Base-by-base conservation (phyloP, 1,284 basidiomycete genomes). In the Macrocybe sp. region DNA sequence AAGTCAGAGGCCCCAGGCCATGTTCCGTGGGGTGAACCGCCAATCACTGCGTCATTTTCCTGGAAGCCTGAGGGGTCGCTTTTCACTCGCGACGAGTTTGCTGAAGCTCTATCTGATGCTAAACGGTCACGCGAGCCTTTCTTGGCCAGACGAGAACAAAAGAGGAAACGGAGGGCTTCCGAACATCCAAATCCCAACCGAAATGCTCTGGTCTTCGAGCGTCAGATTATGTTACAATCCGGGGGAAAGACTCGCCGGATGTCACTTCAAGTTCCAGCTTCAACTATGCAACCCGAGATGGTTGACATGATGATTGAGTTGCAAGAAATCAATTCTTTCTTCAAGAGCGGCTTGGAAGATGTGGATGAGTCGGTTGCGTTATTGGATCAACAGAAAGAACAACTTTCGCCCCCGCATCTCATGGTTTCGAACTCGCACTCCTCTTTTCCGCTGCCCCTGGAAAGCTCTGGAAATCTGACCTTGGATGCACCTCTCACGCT, bases 1-100 rank as follows among this genome's bases (percentile, higher is more conserved):
- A 22, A 22, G 22, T 22, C 22, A 22, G 22, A 22, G 22, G 22
- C 22, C 22, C 69, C 73, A 28, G 71, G 65, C 7, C 73, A 76
- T 50, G 62, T 64, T 31, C 73, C 76, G 30, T 80, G 75, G 79
- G 64, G 63, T 44, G 65, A 65, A 39, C 56, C 60, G 31, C 59
- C 63, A 44, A 60, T 59, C 11, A 46, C 47, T 37, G 54, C 62
- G 16, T 41, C 57, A 44, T 53, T 42, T 41, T 44, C 61, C 29
- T 83, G 78, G 79, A 66, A 71, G 10, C 67, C 78, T 34, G 76
- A 78, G 59, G 79, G 78, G 10, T 79, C 76, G 4, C 56, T 76
- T 38, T 72, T 74, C 49, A 62, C 74, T 46, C 70, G 70, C 8
- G 66, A 69, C 31, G 58, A 55, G 35, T 70, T 78, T 51, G 60